Conservation (phyloP, 2,329 filamentous ascomycete species). For the Pseudopyrenochaeta lycopersici region DNA sequence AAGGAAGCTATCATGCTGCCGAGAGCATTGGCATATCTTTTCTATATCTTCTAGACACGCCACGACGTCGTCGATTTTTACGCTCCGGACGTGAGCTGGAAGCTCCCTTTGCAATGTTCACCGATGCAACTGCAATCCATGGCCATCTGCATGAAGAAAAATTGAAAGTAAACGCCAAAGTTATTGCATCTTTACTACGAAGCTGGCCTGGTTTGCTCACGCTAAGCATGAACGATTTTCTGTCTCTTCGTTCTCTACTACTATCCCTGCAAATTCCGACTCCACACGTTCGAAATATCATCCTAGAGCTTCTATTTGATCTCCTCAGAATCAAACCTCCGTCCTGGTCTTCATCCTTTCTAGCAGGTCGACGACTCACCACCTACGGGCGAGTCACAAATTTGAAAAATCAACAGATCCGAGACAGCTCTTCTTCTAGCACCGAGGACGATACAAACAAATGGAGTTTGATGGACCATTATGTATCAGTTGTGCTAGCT, state of each 20-base stretch:
- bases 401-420: constrained; percentile 69
- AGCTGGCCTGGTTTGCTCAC: constrained; percentile 94
- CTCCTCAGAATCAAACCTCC: constrained; percentile 89
- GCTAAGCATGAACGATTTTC: constrained; percentile 86
- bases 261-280: constrained; percentile 69
- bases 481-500: constrained; percentile 86
- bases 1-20: constrained; percentile 90
- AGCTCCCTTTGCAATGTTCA: constrained; percentile 86
- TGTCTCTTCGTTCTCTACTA: constrained; percentile 83
- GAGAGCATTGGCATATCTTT: constrained; percentile 90
- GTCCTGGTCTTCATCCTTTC: constrained; percentile 93
- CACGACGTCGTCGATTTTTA: constrained; percentile 81
- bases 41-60: constrained; percentile 86
- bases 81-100: constrained; percentile 89
- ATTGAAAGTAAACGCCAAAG: constrained; percentile 86
- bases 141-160: constrained; percentile 65
- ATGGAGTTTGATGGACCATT: constrained; percentile 87
- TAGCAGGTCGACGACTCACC: constrained; percentile 89
- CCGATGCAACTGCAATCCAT: constrained; percentile 72
- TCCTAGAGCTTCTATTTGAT: constrained; percentile 87
- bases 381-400: constrained; percentile 96
- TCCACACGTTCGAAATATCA: constrained; percentile 71
- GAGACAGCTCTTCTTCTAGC: constrained; percentile 67
- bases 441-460: constrained; percentile 71
- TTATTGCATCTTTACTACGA: constrained; percentile 89